Evolutionary conservation across 176 grass and related monocot species (phyloP), one percentile per base, ranked within the genome.

Genomic region (Typha latifolia): DNA sequence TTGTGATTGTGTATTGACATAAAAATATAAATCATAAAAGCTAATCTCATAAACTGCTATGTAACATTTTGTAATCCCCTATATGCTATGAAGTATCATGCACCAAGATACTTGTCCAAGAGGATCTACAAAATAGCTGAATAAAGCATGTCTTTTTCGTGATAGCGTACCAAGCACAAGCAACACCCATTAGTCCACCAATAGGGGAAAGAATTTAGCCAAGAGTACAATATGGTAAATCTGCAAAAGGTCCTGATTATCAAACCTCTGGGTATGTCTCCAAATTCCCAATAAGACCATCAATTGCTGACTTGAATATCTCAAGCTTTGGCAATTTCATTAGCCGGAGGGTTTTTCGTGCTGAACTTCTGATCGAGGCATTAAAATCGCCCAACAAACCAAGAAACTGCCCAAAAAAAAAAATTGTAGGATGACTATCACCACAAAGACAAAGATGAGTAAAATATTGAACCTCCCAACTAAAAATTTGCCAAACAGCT

Each of bases 231-330:
- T 51, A 20, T 12, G 16, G 18, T 24, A 16, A 26, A 12, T 26
- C 49, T 61, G 52, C 22, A 61, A 57, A 37, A 74, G 16, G 9
- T 27, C 5, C 50, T 10, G 48, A 69, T 18, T 69, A 87, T 84
- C 27, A 82, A 86, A 99, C 94, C 86, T 99, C 80, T 2, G 76
- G 81, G 74, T 90, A 59, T 62, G 79, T 87, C 76, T 90, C 86
- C 67, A 93, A 82, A 81, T 83, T 72, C 50, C 64, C 72, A 82
- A 87, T 81, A 48, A 93, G 86, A 52, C 71, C 82, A 84, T 90
- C 75, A 53, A 99, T 43, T 75, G 81, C 75, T 55, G 74, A 89
- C 75, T 74, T 87, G 62, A 93, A 99, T 67, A 86, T 81, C 63
- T 84, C 73, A 82, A 84, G 55, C 64, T 99, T 91, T 14, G 76